Percentiles rank a stretch among this genome's conserved stretches.
Conservation (phyloP, 2,329 filamentous ascomycete species). For the Clarireedia monteithiana region DNA sequence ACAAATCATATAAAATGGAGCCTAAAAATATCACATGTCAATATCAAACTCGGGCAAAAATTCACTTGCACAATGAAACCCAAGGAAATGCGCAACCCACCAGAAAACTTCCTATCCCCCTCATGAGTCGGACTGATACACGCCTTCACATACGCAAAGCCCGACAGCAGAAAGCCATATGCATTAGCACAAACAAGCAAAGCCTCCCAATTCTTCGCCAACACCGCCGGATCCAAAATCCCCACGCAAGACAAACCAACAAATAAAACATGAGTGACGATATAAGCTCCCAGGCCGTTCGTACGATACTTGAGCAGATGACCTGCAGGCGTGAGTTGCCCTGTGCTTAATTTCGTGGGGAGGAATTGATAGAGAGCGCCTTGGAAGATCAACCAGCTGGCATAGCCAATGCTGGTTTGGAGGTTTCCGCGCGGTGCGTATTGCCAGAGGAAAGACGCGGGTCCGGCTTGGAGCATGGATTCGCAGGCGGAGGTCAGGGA, state of each 20-base stretch:
- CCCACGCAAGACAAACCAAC: conserved; percentile 23
- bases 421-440: conserved; percentile 13
- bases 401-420: conserved; percentile 22
- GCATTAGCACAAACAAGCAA: conserved; percentile 34
- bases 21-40: conserved; percentile 21
- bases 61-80: too few species aligned
- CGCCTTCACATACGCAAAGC: conserved; percentile 33
- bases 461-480: conserved; percentile 10
- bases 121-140: conserved; percentile 33
- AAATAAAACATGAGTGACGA: conserved; percentile 32
- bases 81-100: conserved; percentile 15
- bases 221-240: conserved; percentile 32
- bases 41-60: background rate
- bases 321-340: conserved; percentile 37
- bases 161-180: conserved; percentile 29
- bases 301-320: conserved; percentile 36
- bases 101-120: conserved; percentile 37
- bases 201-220: conserved; percentile 36
- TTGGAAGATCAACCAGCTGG: conserved; percentile 31
- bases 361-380: conserved; percentile 29
- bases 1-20: conserved; percentile 36
- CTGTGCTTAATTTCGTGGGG: conserved; percentile 28
- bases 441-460: conserved; percentile 12
- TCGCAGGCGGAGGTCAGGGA: conserved; percentile 14
- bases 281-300: conserved; percentile 37